Evolutionary conservation across 2,329 filamentous ascomycete species (phyloP).

Genomic region (Microsporum canis): DNA sequence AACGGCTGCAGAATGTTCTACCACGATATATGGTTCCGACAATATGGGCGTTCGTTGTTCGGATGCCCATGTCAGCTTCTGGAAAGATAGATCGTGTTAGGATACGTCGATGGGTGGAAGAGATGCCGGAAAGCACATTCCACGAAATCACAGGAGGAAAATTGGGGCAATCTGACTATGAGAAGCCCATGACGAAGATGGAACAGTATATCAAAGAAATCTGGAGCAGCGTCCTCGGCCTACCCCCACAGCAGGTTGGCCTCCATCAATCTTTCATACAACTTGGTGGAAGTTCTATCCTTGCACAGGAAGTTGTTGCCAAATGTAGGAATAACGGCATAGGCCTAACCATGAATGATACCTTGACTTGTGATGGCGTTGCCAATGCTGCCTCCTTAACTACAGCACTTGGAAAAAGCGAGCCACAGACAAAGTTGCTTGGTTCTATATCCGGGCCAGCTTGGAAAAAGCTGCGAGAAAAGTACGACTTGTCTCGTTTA

Average conservation of each 20-base stretch:
- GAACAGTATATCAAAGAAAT: constrained; percentile 6
- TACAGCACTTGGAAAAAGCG: background rate
- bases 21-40: constrained; percentile 27
- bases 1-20: constrained; percentile 15
- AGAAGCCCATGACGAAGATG: background rate
- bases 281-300: constrained; percentile 10
- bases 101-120: constrained; percentile 16
- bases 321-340: constrained; percentile 14
- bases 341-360: constrained; percentile 18
- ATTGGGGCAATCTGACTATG: background rate
- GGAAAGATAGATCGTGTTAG: constrained; percentile 31
- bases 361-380: constrained; percentile 18
- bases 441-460: background rate
- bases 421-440: background rate
- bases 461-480: background rate
- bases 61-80: constrained; percentile 28
- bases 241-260: constrained; percentile 25
- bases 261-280: constrained; percentile 10
- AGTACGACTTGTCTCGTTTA: constrained; percentile 2
- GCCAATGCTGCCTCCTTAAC: constrained; percentile 3
- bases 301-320: constrained; percentile 22
- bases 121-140: constrained; percentile 13
- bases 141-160: constrained; percentile 5
- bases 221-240: constrained; percentile 26
- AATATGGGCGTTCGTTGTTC: constrained; percentile 27